Base-by-base conservation (phyloP, 805 yeast species). In the Ogataea paraovalis region DNA sequence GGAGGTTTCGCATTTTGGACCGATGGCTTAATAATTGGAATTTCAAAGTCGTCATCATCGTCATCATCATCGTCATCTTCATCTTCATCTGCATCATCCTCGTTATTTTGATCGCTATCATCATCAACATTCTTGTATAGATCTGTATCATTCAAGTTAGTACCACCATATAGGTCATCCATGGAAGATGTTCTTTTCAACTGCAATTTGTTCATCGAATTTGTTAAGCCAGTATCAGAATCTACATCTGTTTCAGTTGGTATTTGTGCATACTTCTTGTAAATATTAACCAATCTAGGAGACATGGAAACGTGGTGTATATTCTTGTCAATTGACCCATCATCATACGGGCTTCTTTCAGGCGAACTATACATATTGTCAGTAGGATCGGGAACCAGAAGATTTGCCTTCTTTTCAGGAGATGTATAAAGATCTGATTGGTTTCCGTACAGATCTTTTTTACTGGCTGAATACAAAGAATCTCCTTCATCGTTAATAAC, bases 181-280 rank as follows among this genome's bases (percentile, higher is more conserved):
- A 39, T 2, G 18, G 41, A 39, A 6, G 28, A 23, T 4, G 30
- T 20, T 9, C 5, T 40, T 3, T 45, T 44, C 32, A 58, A 23
- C 19, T 39, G 44, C 20, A 52, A 19, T 18, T 25, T 30, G 40
- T 45, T 40, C 43, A 55, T 19, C 21, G 42, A 41, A 7, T 44
- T 45, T 43, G 39, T 44, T 19, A 53, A 12, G 19, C 41, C 45
- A 14, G 43, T 41, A 19, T 47, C 49, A 14, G 23, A 2, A 16
- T 22, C 19, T 14, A 4, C 23, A 14, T 18, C 37, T 18, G 14
- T 16, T 27, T 48, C 56, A 19, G 34, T 18, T 16, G 68, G 68
- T 19, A 65, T 45, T 51, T 65, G 65, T 8, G 69, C 62, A 47
- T 66, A 67, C 40, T 61, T 64, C 42, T 55, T 59, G 46, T 67